phyloP scores from a whole-genome alignment of 2,329 filamentous ascomycete genomes.

The Rhinocladiella mackenziei region DNA sequence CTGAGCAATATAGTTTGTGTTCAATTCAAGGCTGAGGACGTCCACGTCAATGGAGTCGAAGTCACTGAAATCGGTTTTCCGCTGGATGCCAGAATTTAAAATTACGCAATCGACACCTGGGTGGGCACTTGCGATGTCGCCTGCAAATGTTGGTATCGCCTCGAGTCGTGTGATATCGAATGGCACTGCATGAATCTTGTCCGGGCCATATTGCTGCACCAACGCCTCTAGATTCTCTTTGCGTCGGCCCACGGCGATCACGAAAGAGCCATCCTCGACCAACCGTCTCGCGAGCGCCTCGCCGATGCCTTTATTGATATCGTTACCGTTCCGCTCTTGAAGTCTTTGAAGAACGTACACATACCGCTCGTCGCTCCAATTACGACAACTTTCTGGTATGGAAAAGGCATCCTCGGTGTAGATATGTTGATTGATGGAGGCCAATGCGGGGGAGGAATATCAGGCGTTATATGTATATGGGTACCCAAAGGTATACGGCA shows the following conservation, averaged over 20 bases:
- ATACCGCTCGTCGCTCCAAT: constrained; percentile 46
- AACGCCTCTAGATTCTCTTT: constrained; percentile 51
- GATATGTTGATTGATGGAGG: neutral
- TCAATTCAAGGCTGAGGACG: constrained; percentile 44
- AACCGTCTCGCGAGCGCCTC: constrained; percentile 49
- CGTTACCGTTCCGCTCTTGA: neutral
- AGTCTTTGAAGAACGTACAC: neutral
- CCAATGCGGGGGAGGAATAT: neutral
- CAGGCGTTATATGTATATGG: too few species aligned
- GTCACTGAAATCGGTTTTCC: constrained; percentile 48
- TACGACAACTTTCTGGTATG: constrained; percentile 52
- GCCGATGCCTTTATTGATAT: constrained; percentile 37
- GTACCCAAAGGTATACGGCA: too few species aligned
- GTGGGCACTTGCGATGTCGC: constrained; percentile 39
- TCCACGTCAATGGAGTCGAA: constrained; percentile 46
- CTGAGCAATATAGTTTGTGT: constrained; percentile 50
- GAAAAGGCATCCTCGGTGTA: constrained; percentile 31
- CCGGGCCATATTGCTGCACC: constrained; percentile 44
- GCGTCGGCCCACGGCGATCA: constrained; percentile 50
- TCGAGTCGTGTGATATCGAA: constrained; percentile 52
- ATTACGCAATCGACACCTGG: constrained; percentile 52
- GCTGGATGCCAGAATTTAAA: constrained; percentile 53
- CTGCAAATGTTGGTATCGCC: constrained; percentile 45
- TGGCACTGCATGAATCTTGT: constrained; percentile 43
- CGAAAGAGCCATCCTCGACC: constrained; percentile 45